These are phyloP conservation scores for Termitomyces sp. DNA, from an alignment of 768 basidiomycete species.

Conservation along the genomic window DNA sequence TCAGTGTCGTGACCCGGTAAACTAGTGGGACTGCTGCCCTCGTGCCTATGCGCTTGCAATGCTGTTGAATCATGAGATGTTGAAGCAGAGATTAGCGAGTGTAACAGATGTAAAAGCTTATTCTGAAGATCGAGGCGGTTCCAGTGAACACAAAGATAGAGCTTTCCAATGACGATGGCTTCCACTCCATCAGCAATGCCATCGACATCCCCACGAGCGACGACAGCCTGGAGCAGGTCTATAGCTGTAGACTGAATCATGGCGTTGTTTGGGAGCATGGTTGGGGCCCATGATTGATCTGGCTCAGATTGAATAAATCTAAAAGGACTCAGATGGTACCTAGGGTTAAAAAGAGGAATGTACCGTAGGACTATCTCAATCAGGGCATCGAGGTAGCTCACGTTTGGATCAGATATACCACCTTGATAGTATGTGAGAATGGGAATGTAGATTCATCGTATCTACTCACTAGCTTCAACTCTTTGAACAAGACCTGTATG, in stretches of 20 bases:
- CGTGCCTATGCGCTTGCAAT: conserved; percentile 21
- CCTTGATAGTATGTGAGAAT: conserved; percentile 18
- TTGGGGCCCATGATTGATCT: conserved; percentile 32
- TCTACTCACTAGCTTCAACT: conserved; percentile 49
- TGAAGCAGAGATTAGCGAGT: conserved; percentile 74
- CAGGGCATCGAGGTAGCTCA: conserved; percentile 73
- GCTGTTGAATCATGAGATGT: conserved; percentile 30
- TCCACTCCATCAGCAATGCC: conserved; percentile 59
- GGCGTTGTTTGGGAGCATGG: conserved; percentile 59
- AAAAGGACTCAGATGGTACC: conserved; percentile 2
- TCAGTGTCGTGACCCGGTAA: conserved; percentile 25
- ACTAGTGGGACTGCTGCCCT: conserved; percentile 27
- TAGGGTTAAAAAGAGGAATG: conserved; percentile 12
- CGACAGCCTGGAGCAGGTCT: conserved; percentile 78
- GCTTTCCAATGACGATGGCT: conserved; percentile 64
- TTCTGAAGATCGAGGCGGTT: conserved; percentile 81
- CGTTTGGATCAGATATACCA: conserved; percentile 42
- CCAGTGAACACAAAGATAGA: conserved; percentile 69
- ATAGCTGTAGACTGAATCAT: conserved; percentile 69
- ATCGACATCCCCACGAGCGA: conserved; percentile 80
- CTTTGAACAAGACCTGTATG: conserved; percentile 59
- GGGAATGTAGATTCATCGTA: neutral
- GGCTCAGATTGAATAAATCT: conserved; percentile 84
- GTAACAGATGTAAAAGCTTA: conserved; percentile 87
- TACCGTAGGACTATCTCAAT: conserved; percentile 72